Base-by-base conservation (phyloP, 2,329 filamentous ascomycete species). In the Ophiognomonia clavigignenti-juglandacearum region DNA sequence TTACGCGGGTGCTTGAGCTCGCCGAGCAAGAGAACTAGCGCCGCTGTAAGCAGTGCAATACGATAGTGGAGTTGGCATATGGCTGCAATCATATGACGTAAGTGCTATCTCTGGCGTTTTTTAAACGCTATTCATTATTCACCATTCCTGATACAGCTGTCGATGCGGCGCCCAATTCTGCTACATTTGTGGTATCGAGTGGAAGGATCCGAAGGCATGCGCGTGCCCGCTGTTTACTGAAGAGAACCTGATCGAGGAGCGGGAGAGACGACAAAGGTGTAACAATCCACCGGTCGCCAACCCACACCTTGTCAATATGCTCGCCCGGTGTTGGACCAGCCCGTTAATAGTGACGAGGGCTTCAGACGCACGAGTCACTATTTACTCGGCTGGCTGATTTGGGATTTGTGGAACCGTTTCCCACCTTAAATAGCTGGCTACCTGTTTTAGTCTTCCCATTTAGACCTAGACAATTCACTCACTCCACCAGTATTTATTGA, bases 61-160 rank as follows among this genome's bases (percentile, higher is more conserved):
- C 63, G 1, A 31, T 82, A 13, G 66, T 83, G 0, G 75, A 80
- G 57, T 59, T 78, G 0, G 22, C 57, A 0, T n/a, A 24, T 0
- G 78, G 79, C 2, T 82, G 78, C 51, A 64, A 74, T 41, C 77
- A 82, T 42, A 82, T 82, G 7, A 76, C 34, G 78, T 81, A 53
- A 56, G 73, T 72, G 6, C 24, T 26, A 10, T 26, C 24, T 10
- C 24, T 26, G 6, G 24, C n/a, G n/a, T n/a, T n/a, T n/a, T n/a
- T n/a, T n/a, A n/a, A n/a, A 24, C 14, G 7, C 22, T 22, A 36
- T 10, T 19, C 8, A 13, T 6, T 10, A 9, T 8, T 34, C 22
- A 22, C 32, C 8, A 44, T 16, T 7, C 14, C 7, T 14, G 8
- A n/a, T 19, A 10, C 66, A 76, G 67, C 1, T 80, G 74, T 41